Conservation (phyloP, 495 filamentous ascomycete genomes). For the Aspergillus bridgeri region DNA sequence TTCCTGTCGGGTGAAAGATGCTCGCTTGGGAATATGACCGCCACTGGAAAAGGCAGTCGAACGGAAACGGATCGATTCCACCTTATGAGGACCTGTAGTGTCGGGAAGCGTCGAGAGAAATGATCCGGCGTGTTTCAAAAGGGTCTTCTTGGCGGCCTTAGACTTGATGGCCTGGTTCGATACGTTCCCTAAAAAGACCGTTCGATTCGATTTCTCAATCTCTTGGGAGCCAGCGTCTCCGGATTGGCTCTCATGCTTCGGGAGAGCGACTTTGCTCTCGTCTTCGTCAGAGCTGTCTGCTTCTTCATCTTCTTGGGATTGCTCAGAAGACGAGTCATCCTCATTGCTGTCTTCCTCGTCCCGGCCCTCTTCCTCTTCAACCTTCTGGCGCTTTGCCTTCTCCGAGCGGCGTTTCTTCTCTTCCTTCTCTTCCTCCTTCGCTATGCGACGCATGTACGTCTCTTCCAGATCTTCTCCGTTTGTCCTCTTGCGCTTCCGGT, state of each 20-base stretch:
- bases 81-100: conserved; percentile 55
- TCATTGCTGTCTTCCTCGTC: conserved; percentile 19
- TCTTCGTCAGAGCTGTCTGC: conserved; percentile 26
- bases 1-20: conserved; percentile 77
- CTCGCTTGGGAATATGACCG: conserved; percentile 79
- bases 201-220: conserved; percentile 81
- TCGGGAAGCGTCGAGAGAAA: conserved; percentile 48
- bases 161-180: conserved; percentile 77
- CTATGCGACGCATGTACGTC: conserved; percentile 72
- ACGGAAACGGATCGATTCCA: conserved; percentile 89
- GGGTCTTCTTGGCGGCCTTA: conserved; percentile 70
- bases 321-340: conserved; percentile 10
- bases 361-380: conserved; percentile 22
- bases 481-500: conserved; percentile 75
- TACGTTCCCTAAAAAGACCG: conserved; percentile 91
- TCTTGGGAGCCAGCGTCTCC: conserved; percentile 47
- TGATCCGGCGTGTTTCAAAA: conserved; percentile 64
- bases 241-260: conserved; percentile 56
- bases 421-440: conserved; percentile 53
- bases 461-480: conserved; percentile 76
- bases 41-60: conserved; percentile 74
- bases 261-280: conserved; percentile 26
- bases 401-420: conserved; percentile 35
- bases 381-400: conserved; percentile 17
- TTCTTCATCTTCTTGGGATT: conserved; percentile 17